phyloP scores from a whole-genome alignment of 2,329 filamentous ascomycete genomes.

The Cladophialophora immunda region DNA sequence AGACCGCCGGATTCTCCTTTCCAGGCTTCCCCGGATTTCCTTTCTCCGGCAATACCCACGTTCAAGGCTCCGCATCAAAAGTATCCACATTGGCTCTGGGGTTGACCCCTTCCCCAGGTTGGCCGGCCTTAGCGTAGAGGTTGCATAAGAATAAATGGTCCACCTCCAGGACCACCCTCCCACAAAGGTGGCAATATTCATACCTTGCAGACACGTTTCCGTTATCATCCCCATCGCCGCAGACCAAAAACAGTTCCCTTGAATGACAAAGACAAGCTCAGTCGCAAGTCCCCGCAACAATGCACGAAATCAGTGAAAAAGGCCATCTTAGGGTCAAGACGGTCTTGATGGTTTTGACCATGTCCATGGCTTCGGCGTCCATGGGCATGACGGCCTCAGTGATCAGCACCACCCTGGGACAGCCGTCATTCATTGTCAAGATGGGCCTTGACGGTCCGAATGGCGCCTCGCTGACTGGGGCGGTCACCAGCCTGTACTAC shows the following conservation, averaged over 20 bases:
- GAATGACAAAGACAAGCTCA: neutral
- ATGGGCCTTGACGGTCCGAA: slow-evolving; percentile 18
- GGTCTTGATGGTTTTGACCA: slow-evolving; percentile 4
- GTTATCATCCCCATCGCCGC: neutral
- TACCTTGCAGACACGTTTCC: neutral
- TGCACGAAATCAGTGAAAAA: slow-evolving; percentile 5
- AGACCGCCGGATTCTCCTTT: neutral
- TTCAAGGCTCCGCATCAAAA: neutral
- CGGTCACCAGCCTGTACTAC: slow-evolving; percentile 12
- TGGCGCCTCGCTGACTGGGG: slow-evolving; percentile 1
- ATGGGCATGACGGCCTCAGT: slow-evolving; percentile 35
- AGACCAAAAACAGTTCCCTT: neutral
- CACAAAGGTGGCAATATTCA: neutral
- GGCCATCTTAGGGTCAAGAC: slow-evolving; percentile 4
- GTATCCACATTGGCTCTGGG: neutral
- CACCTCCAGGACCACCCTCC: neutral
- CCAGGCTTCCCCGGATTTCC: neutral
- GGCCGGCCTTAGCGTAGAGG: neutral
- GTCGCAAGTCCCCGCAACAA: neutral
- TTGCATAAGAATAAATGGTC: slow-evolving; percentile 1
- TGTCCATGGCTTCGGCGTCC: slow-evolving; percentile 6
- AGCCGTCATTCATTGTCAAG: slow-evolving; percentile 54
- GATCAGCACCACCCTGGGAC: slow-evolving; percentile 42
- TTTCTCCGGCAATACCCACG: neutral
- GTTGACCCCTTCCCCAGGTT: neutral